Evolutionary conservation across 371 early-diverging fungal species (phyloP).

Genomic region (Mucor ambiguus): DNA sequence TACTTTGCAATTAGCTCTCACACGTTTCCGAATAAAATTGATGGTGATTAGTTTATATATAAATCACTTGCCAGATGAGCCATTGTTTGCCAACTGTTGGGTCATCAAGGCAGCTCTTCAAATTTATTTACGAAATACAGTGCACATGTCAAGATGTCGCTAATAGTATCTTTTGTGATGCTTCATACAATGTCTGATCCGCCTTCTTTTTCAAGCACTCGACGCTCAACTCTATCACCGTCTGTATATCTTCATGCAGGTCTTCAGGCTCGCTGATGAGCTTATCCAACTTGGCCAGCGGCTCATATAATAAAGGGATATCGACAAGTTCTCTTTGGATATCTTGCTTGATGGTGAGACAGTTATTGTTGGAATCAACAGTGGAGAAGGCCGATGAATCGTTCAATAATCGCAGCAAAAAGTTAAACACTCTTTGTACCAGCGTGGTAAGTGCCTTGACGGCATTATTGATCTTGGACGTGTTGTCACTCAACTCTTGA

Average conservation of each 20-base stretch:
- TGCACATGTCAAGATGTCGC: not conserved
- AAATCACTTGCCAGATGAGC: too few species aligned
- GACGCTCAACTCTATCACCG: conserved; percentile 18
- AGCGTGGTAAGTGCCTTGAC: conserved; percentile 23
- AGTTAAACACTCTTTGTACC: conserved; percentile 27
- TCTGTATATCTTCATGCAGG: conserved; percentile 27
- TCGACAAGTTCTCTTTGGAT: conserved; percentile 18
- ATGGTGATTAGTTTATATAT: too few species aligned
- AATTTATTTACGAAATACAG: not conserved
- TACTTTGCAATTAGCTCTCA: too few species aligned
- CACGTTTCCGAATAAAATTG: too few species aligned
- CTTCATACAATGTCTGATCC: conserved; percentile 5
- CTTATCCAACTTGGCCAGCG: conserved; percentile 23
- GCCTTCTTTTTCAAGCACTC: conserved; percentile 13
- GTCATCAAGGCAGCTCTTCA: too few species aligned
- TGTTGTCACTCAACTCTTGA: not conserved
- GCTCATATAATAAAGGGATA: conserved; percentile 28
- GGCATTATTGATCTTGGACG: not conserved
- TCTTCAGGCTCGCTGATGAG: conserved; percentile 19
- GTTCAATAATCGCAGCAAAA: conserved; percentile 17
- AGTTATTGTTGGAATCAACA: conserved; percentile 1
- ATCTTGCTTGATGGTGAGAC: conserved; percentile 14
- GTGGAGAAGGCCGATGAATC: not conserved
- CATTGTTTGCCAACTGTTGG: too few species aligned
- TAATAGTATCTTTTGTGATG: conserved; percentile 7